A percentile compares a stretch with the other conserved stretches of the same genome.
These are phyloP conservation scores for Cryptococcus sp. DNA, from an alignment of 1,284 basidiomycete genomes.

Conservation along the genomic window DNA sequence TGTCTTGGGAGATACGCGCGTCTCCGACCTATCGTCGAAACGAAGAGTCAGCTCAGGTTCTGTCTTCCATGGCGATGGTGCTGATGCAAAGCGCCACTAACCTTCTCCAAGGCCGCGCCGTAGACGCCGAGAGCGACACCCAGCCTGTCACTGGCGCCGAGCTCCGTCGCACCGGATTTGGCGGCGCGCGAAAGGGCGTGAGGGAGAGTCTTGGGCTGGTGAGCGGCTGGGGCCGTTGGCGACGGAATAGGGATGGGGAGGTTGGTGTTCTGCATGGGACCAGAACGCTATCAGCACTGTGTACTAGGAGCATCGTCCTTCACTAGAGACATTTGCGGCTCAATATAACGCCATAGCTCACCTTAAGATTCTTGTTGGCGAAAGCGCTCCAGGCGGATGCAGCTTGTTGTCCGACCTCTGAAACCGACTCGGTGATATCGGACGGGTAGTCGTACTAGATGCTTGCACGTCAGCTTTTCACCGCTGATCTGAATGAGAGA, in stretches of 20 bases:
- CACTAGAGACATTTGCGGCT: neutral
- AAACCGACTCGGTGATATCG: conserved; percentile 59
- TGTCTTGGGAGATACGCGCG: conserved; percentile 82
- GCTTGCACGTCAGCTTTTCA: neutral
- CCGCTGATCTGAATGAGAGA: too few relatives aligned
- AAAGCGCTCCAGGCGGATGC: conserved; percentile 78
- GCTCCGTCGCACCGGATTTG: conserved; percentile 66
- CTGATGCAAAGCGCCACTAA: conserved; percentile 22
- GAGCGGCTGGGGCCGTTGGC: conserved; percentile 53
- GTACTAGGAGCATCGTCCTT: neutral
- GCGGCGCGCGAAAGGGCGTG: conserved; percentile 88
- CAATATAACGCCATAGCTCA: conserved; percentile 21
- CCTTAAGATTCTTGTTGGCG: conserved; percentile 84
- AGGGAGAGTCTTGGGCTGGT: conserved; percentile 86
- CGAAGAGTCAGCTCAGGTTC: too few relatives aligned
- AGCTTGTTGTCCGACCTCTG: conserved; percentile 64
- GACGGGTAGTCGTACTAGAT: conserved; percentile 75
- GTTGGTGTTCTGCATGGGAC: conserved; percentile 65
- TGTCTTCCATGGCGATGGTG: too few relatives aligned
- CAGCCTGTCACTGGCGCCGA: conserved; percentile 65
- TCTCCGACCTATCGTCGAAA: conserved; percentile 63
- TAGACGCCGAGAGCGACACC: conserved; percentile 77
- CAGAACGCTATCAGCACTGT: neutral
- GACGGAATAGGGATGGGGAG: conserved; percentile 72
- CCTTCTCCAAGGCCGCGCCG: conserved; percentile 79